Evolutionary conservation across 2,329 filamentous ascomycete genomes (phyloP).

Genomic region (Paracoccidioides lutzii): DNA sequence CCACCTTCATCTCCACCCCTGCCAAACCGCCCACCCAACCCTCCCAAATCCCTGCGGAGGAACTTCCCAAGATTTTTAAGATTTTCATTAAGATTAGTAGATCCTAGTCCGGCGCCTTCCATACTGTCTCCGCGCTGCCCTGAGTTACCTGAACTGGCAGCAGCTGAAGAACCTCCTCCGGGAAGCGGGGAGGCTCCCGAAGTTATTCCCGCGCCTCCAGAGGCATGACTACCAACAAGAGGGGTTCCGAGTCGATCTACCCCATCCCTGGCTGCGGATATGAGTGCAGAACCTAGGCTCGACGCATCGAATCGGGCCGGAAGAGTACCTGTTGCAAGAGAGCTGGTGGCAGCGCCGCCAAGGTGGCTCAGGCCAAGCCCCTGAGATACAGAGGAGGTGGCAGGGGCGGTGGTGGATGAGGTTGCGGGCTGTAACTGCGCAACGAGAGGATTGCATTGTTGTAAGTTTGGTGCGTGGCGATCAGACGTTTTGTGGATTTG

Average conservation of each 20-base stretch:
- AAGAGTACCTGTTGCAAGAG: slow-evolving; percentile 30
- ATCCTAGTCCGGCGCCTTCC: slow-evolving; percentile 31
- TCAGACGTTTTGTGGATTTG: slow-evolving; percentile 63
- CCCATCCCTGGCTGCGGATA: slow-evolving; percentile 76
- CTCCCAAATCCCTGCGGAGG: slow-evolving; percentile 75
- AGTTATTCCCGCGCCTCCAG: slow-evolving; percentile 19
- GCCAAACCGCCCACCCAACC: slow-evolving; percentile 61
- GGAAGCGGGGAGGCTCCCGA: slow-evolving; percentile 11
- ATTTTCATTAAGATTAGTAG: slow-evolving; percentile 78
- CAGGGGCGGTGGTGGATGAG: slow-evolving; percentile 15
- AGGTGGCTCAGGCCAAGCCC: slow-evolving; percentile 35
- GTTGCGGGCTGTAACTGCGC: slow-evolving; percentile 42
- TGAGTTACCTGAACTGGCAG: slow-evolving; percentile 13
- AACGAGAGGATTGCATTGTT: slow-evolving; percentile 56
- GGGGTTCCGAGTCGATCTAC: slow-evolving; percentile 63
- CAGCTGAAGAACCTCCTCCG: slow-evolving; percentile 16
- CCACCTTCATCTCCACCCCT: slow-evolving; percentile 34
- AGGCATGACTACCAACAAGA: slow-evolving; percentile 14
- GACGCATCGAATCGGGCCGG: slow-evolving; percentile 63
- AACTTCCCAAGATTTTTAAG: slow-evolving; percentile 93
- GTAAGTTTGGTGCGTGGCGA: slow-evolving; percentile 52
- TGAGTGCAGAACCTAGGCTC: slow-evolving; percentile 71
- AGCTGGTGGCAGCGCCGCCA: slow-evolving; percentile 29
- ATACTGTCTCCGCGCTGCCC: slow-evolving; percentile 13
- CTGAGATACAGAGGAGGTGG: slow-evolving; percentile 30